phyloP scores from a whole-genome alignment of 768 basidiomycete genomes.

The Astraeus odoratus region DNA sequence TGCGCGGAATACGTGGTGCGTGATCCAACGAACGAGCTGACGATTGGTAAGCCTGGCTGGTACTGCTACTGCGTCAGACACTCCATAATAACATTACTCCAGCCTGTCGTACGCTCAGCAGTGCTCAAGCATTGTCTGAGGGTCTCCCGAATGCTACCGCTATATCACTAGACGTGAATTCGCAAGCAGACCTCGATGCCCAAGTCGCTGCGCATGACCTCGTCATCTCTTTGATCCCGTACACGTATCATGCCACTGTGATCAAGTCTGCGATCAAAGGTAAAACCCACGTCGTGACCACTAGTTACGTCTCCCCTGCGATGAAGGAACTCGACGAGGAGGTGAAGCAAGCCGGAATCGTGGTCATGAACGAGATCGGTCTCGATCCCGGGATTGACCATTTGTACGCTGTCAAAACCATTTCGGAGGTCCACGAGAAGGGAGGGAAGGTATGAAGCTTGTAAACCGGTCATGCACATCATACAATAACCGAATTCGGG shows the following conservation, averaged over 20 bases:
- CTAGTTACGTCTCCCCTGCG: slow-evolving; percentile 87
- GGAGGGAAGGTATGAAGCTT: slow-evolving; percentile 75
- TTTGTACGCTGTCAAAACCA: slow-evolving; percentile 89
- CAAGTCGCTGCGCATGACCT: slow-evolving; percentile 84
- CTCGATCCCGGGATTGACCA: slow-evolving; percentile 95
- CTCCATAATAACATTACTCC: slow-evolving; percentile 1
- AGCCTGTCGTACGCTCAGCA: slow-evolving; percentile 86
- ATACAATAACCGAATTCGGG: slow-evolving; percentile 2
- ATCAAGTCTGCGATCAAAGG: slow-evolving; percentile 80
- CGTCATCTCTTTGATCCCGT: slow-evolving; percentile 95
- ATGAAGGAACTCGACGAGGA: slow-evolving; percentile 82
- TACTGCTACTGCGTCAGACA: slow-evolving; percentile 1
- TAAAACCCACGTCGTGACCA: slow-evolving; percentile 93
- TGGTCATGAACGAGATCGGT: slow-evolving; percentile 97
- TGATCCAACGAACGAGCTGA: slow-evolving; percentile 73
- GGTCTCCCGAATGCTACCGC: slow-evolving; percentile 66
- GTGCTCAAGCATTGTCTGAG: slow-evolving; percentile 61
- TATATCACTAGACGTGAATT: slow-evolving; percentile 75
- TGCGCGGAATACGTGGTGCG: slow-evolving; percentile 91
- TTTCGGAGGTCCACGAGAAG: slow-evolving; percentile 87
- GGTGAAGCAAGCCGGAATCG: slow-evolving; percentile 81
- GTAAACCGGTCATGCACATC: background rate
- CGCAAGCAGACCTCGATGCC: slow-evolving; percentile 64
- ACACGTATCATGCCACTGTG: slow-evolving; percentile 82
- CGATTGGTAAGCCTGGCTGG: slow-evolving; percentile 55